Conservation (phyloP, 306 rosid species). For the Cajanus cajan region DNA sequence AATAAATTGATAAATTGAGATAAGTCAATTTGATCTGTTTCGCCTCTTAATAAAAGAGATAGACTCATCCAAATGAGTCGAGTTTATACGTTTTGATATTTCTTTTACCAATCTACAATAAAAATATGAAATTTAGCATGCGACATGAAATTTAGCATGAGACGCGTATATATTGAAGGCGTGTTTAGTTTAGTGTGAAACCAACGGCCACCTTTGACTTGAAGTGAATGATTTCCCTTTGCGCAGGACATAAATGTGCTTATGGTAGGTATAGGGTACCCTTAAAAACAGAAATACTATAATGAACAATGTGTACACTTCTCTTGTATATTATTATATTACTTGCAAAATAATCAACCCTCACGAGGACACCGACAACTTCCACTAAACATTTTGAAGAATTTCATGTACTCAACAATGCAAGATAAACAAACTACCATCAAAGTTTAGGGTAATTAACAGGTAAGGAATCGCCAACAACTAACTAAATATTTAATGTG, state of each 20-base stretch:
- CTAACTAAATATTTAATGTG: not conserved
- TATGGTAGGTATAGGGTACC: not conserved
- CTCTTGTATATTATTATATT: not conserved
- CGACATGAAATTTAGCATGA: not conserved
- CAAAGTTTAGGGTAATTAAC: not conserved
- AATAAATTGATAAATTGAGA: too few species aligned
- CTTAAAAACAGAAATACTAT: not conserved
- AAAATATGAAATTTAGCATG: not conserved
- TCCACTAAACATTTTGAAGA: not conserved
- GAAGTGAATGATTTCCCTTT: not conserved
- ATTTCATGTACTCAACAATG: not conserved
- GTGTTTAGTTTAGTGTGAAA: constrained; percentile 15
- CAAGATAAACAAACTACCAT: not conserved
- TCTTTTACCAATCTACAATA: too few species aligned
- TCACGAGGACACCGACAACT: constrained; percentile 19
- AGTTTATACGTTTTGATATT: too few species aligned
- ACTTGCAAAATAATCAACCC: constrained; percentile 18
- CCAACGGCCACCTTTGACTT: not conserved
- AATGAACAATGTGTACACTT: not conserved
- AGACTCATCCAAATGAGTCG: too few species aligned
- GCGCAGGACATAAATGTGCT: not conserved
- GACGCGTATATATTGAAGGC: constrained; percentile 1
- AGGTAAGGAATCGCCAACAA: not conserved
- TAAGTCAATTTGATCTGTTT: too few species aligned
- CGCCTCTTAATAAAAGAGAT: too few species aligned